A percentile compares a stretch with the other conserved stretches of the same genome.
Conservation (phyloP, 495 filamentous ascomycete genomes). For the Daldinia decipiens region DNA sequence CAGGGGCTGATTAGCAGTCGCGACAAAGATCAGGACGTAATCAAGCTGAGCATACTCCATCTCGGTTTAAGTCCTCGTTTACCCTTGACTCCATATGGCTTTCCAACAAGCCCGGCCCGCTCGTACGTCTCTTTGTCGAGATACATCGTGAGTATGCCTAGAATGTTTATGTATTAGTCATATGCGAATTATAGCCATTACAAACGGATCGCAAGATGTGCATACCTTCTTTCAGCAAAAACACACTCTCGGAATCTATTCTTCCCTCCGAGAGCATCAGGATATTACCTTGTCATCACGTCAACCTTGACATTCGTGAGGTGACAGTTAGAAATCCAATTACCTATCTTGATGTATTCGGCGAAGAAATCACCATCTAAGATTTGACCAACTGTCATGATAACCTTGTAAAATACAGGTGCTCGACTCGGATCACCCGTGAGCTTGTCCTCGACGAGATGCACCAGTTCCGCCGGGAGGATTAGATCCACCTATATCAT, state of each 20-base stretch:
- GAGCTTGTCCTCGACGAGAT: conserved; percentile 67
- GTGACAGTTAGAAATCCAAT: background rate
- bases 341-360: conserved; percentile 87
- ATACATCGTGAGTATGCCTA: conserved; percentile 78
- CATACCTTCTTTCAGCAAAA: conserved; percentile 75
- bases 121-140: conserved; percentile 89
- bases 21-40: background rate
- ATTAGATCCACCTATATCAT: conserved; percentile 73
- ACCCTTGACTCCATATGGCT: conserved; percentile 68
- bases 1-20: conserved; percentile 15
- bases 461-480: conserved; percentile 73
- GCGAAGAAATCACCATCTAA: conserved; percentile 85
- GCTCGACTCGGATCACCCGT: conserved; percentile 42
- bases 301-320: background rate
- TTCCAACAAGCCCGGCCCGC: conserved; percentile 81
- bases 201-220: too few species aligned
- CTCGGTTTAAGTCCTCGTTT: conserved; percentile 62
- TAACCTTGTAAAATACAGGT: conserved; percentile 72
- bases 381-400: conserved; percentile 76
- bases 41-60: conserved; percentile 53
- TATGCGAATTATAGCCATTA: background rate
- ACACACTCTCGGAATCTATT: conserved; percentile 81
- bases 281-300: conserved; percentile 71
- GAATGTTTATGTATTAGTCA: conserved; percentile 16
- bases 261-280: conserved; percentile 92